These are phyloP conservation scores for Candida silvicultrix DNA, from an alignment of 805 yeast species.

Conservation along the genomic window DNA sequence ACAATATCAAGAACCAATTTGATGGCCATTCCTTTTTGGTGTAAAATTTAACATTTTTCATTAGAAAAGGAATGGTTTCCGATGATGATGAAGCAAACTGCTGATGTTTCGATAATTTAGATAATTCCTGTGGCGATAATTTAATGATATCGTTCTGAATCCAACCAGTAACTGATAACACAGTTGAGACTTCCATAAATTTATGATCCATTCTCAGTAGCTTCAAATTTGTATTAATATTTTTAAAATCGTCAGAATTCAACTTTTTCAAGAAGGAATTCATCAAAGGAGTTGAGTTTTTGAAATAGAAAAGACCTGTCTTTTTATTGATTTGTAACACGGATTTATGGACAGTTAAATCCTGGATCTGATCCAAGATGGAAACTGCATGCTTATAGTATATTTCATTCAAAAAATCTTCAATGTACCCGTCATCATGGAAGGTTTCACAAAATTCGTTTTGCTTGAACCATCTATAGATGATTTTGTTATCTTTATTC, in stretches of 20 bases:
- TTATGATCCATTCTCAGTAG: conserved; percentile 13
- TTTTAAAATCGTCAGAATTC: conserved; percentile 20
- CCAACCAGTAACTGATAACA: conserved; percentile 67
- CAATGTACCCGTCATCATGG: conserved; percentile 29
- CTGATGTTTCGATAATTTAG: conserved; percentile 16
- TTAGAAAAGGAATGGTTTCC: not conserved
- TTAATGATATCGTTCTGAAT: conserved; percentile 47
- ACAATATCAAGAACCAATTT: conserved; percentile 32
- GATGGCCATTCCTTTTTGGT: conserved; percentile 29
- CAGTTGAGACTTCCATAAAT: conserved; percentile 41
- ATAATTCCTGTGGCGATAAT: conserved; percentile 41
- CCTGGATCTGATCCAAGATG: conserved; percentile 27
- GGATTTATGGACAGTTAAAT: conserved; percentile 22
- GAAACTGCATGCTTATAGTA: conserved; percentile 34
- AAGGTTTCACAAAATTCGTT: conserved; percentile 34
- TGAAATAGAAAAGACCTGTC: conserved; percentile 36
- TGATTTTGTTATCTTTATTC: conserved; percentile 38
- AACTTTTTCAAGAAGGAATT: conserved; percentile 17
- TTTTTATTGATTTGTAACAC: conserved; percentile 21
- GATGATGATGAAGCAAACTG: not conserved
- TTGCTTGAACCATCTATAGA: conserved; percentile 59
- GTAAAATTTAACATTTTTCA: conserved; percentile 26
- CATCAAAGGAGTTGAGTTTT: conserved; percentile 34
- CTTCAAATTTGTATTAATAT: conserved; percentile 17
- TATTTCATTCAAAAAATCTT: conserved; percentile 29